These are phyloP conservation scores for Ambrosiella xylebori DNA, from an alignment of 2,329 filamentous ascomycete genomes.

Conservation along the genomic window DNA sequence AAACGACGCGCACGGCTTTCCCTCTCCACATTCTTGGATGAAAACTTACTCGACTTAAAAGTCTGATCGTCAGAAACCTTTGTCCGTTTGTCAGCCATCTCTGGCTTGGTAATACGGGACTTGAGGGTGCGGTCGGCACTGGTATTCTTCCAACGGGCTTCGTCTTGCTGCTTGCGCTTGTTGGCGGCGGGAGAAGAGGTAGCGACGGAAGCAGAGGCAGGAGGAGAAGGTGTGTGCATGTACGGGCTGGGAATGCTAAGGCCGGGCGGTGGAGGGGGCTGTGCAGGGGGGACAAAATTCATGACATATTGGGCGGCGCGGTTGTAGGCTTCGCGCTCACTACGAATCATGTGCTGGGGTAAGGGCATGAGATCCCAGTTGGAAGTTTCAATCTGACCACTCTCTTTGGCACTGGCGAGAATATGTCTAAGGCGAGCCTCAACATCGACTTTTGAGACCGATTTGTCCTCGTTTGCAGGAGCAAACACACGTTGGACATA, in stretches of 20 bases:
- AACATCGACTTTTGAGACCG: conserved; percentile 52
- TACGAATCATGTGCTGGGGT: conserved; percentile 66
- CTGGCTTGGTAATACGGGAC: conserved; percentile 18
- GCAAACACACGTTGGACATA: conserved; percentile 87
- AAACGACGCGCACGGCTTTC: conserved; percentile 85
- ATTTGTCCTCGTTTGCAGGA: conserved; percentile 46
- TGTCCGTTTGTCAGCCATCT: conserved; percentile 24
- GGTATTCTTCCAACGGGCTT: conserved; percentile 20
- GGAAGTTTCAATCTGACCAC: conserved; percentile 49
- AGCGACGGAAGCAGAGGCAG: conserved; percentile 17
- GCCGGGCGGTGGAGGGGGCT: not conserved
- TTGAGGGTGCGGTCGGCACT: conserved; percentile 9
- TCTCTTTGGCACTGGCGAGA: conserved; percentile 68
- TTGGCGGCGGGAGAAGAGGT: conserved; percentile 32
- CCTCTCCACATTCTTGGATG: conserved; percentile 57
- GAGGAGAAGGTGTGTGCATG: conserved; percentile 10
- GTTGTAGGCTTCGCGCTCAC: conserved; percentile 33
- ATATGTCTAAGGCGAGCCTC: conserved; percentile 70
- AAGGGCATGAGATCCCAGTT: conserved; percentile 74
- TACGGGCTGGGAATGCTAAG: conserved; percentile 16
- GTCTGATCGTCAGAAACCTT: conserved; percentile 21
- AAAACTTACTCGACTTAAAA: conserved; percentile 64
- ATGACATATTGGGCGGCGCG: not conserved
- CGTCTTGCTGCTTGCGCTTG: conserved; percentile 39
- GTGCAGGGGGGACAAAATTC: conserved; percentile 18